Percentiles rank a stretch among this genome's conserved stretches.
These are phyloP conservation scores for Sherardia arvensis DNA, from an alignment of 257 asterid species.

Conservation along the genomic window DNA sequence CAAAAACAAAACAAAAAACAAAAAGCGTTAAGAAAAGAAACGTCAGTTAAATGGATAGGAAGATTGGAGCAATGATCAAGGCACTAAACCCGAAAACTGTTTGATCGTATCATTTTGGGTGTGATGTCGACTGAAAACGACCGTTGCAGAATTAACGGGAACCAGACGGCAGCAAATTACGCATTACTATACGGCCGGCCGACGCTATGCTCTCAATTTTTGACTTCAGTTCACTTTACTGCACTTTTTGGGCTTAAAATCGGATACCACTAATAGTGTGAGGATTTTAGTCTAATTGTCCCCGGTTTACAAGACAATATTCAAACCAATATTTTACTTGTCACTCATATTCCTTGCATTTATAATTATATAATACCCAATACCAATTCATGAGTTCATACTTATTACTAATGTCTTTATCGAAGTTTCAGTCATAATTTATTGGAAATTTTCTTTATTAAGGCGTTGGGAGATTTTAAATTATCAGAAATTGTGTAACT, in stretches of 20 bases:
- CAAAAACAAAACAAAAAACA: too few species aligned
- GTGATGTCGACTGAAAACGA: not conserved
- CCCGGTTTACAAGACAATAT: not conserved
- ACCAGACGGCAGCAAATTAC: conserved; percentile 29
- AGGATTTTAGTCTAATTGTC: conserved; percentile 2
- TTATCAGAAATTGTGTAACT: too few species aligned
- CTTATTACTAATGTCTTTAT: too few species aligned
- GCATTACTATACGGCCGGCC: conserved; percentile 22
- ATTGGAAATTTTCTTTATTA: too few species aligned
- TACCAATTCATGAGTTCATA: too few species aligned
- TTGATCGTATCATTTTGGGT: not conserved
- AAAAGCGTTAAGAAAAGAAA: too few species aligned
- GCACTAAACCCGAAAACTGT: conserved; percentile 7
- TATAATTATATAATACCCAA: too few species aligned
- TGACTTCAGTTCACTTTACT: not conserved
- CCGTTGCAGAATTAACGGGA: conserved; percentile 7
- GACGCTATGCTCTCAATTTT: not conserved
- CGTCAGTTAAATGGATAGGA: not conserved
- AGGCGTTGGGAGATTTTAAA: too few species aligned
- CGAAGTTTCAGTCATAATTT: too few species aligned
- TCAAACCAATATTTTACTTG: not conserved
- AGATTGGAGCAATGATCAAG: conserved; percentile 12
- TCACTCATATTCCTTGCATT: not conserved
- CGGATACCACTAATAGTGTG: not conserved
- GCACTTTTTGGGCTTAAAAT: not conserved